Conservation (phyloP, 768 basidiomycete species). For the Xerocomellus intermedius region DNA sequence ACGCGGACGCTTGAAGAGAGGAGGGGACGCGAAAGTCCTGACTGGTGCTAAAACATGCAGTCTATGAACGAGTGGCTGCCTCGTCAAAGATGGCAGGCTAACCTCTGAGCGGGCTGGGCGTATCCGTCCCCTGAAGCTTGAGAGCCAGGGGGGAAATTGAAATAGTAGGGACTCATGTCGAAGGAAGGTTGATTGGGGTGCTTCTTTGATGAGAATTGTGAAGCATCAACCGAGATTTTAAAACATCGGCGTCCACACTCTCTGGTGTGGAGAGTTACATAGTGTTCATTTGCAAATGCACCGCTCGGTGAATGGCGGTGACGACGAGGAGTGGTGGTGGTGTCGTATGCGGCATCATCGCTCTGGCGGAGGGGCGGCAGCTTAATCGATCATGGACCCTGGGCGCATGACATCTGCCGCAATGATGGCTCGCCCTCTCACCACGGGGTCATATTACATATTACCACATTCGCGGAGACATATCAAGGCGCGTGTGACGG, state of each 20-base stretch:
- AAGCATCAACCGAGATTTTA: constrained; percentile 18
- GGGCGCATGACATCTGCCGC: constrained; percentile 20
- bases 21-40: not conserved
- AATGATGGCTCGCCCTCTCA: constrained; percentile 20
- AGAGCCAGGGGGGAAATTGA: not conserved
- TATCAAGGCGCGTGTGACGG: constrained; percentile 21
- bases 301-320: constrained; percentile 26
- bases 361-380: constrained; percentile 22
- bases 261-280: constrained; percentile 16
- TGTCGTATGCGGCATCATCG: constrained; percentile 24
- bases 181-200: constrained; percentile 13
- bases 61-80: constrained; percentile 5
- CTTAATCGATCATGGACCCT: constrained; percentile 17
- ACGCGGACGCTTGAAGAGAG: not conserved
- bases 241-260: constrained; percentile 16
- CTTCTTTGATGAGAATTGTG: constrained; percentile 23
- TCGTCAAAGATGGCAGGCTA: constrained; percentile 7
- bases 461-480: constrained; percentile 23
- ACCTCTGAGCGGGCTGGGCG: constrained; percentile 12
- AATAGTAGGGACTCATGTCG: constrained; percentile 19
- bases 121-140: constrained; percentile 4
- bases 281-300: constrained; percentile 20
- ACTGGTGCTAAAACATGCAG: constrained; percentile 9
- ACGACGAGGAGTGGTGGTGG: constrained; percentile 20
- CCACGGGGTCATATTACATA: constrained; percentile 31